These are phyloP conservation scores for Gaeumannomyces sp. DNA, from an alignment of 2,329 filamentous ascomycete species.

Conservation along the genomic window DNA sequence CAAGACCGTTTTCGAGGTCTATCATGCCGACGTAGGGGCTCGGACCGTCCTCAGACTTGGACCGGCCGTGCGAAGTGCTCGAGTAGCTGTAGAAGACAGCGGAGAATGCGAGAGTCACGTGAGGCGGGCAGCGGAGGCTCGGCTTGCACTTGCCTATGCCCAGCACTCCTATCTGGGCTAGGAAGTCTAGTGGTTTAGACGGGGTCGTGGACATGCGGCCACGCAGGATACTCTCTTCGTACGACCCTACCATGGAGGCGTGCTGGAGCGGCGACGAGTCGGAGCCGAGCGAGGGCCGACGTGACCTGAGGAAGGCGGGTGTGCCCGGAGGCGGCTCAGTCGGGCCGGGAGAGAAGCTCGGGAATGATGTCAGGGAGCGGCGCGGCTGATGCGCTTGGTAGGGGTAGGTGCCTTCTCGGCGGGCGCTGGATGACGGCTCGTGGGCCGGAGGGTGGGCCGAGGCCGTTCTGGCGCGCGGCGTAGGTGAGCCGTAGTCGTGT, in stretches of 20 bases:
- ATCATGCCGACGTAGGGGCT: conserved; percentile 94
- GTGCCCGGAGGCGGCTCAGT: conserved; percentile 41
- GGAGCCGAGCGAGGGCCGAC: conserved; percentile 64
- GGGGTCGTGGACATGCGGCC: conserved; percentile 96
- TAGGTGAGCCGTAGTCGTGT: conserved; percentile 40
- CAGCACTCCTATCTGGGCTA: conserved; percentile 90
- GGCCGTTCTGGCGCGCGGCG: conserved; percentile 16
- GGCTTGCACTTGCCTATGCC: conserved; percentile 85
- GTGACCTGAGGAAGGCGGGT: conserved; percentile 44
- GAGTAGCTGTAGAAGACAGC: conserved; percentile 95
- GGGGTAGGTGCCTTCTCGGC: conserved; percentile 55
- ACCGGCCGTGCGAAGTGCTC: conserved; percentile 56
- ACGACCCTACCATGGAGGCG: conserved; percentile 94
- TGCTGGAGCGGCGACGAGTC: conserved; percentile 76
- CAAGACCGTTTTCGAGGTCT: conserved; percentile 77
- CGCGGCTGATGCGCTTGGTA: conserved; percentile 76
- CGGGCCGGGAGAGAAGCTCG: conserved; percentile 31
- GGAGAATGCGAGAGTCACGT: conserved; percentile 85
- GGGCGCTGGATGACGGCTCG: conserved; percentile 33
- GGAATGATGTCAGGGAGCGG: conserved; percentile 62
- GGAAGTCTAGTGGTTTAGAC: conserved; percentile 85
- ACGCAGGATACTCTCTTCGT: conserved; percentile 91
- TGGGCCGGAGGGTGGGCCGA: conserved; percentile 14
- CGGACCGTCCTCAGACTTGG: conserved; percentile 67
- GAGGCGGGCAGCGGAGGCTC: conserved; percentile 76